phyloP scores from a whole-genome alignment of 2,329 filamentous ascomycete species.

The Gaeumannomyces tritici region DNA sequence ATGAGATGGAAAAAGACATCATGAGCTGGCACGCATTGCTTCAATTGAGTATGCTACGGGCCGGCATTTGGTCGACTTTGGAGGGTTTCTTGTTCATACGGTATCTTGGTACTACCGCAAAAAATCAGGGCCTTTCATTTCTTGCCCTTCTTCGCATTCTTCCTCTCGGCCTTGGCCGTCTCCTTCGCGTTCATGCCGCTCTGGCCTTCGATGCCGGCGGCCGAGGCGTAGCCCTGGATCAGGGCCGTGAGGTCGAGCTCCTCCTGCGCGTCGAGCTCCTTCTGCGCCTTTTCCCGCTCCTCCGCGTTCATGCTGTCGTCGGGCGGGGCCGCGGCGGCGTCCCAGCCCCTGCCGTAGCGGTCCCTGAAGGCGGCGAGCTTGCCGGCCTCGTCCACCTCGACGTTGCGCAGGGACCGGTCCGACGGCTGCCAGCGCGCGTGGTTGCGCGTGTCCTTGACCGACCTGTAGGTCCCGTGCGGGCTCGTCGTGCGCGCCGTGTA shows the following conservation, averaged over 20 bases:
- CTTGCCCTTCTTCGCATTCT: slow-evolving; percentile 29
- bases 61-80: neutral
- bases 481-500: slow-evolving; percentile 73
- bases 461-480: slow-evolving; percentile 49
- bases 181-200: slow-evolving; percentile 28
- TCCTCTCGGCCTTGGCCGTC: slow-evolving; percentile 20
- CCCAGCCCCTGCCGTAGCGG: slow-evolving; percentile 77
- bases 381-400: slow-evolving; percentile 93
- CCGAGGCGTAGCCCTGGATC: slow-evolving; percentile 38
- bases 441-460: slow-evolving; percentile 78
- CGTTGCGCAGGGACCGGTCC: slow-evolving; percentile 68
- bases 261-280: slow-evolving; percentile 7
- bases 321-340: slow-evolving; percentile 37
- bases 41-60: too few relatives aligned
- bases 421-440: slow-evolving; percentile 84
- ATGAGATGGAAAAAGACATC: neutral
- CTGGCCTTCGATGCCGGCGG: slow-evolving; percentile 25
- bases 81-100: neutral
- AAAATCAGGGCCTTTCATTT: slow-evolving; percentile 20
- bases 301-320: slow-evolving; percentile 15
- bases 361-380: slow-evolving; percentile 76
- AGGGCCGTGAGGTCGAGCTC: slow-evolving; percentile 34
- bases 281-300: slow-evolving; percentile 11
- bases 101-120: neutral
- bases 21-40: neutral